phyloP scores from a whole-genome alignment of 768 basidiomycete species.

The Grammothele lineata region DNA sequence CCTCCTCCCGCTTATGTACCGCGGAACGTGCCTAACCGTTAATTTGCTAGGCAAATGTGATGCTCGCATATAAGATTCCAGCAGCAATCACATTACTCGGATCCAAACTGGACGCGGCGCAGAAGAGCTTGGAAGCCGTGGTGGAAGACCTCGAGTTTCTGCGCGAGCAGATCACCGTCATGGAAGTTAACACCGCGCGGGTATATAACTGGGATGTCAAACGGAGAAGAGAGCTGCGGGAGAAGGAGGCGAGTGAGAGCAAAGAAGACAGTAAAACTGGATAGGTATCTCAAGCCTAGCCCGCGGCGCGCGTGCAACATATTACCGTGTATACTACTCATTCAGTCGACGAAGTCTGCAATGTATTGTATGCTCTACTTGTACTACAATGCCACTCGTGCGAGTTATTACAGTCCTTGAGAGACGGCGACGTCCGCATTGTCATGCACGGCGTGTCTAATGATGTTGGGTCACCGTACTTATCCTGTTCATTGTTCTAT shows the following conservation, averaged over 20 bases:
- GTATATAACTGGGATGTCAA: constrained; percentile 98
- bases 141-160: constrained; percentile 90
- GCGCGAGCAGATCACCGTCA: constrained; percentile 91
- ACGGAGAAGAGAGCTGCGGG: constrained; percentile 57
- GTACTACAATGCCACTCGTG: no score
- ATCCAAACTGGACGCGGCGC: constrained; percentile 71
- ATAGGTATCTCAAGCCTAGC: not conserved
- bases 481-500: no score
- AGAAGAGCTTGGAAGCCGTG: constrained; percentile 58
- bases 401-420: no score
- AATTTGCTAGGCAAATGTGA: constrained; percentile 80
- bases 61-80: constrained; percentile 88
- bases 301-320: not conserved
- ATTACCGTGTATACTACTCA: no score
- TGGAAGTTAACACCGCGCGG: constrained; percentile 93
- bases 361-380: no score
- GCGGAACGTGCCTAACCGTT: not conserved
- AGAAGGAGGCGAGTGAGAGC: constrained; percentile 30
- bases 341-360: no score
- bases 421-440: no score
- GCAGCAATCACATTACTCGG: constrained; percentile 71
- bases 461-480: no score
- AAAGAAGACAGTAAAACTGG: constrained; percentile 1
- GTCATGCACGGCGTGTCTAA: not conserved
- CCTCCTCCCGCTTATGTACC: not conserved